Base-by-base conservation (phyloP, 2,329 filamentous ascomycete species). In the Pestalotiopsis fici region DNA sequence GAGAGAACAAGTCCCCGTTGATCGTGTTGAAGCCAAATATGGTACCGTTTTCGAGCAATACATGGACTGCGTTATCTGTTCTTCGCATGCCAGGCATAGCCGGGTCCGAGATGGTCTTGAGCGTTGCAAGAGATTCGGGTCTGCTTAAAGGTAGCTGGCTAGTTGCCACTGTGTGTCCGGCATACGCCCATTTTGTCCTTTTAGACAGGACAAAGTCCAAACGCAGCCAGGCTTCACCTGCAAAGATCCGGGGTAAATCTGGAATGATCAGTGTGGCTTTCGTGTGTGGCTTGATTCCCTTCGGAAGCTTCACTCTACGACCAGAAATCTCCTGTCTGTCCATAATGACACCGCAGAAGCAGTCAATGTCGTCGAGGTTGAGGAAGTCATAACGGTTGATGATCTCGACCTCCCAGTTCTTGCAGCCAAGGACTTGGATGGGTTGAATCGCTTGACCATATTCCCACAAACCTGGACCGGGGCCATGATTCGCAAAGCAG, bases 361-460 rank as follows among this genome's bases (percentile, higher is more conserved):
- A 85, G 9, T 72, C 76, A 18, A 89, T 73, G 68, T 88, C 83
- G 66, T 87, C 84, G 3, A 89, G 78, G 0, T 76, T 79, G 37
- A 83, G 72, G 66, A 86, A 88, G 72, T 89, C 86, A 72, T 89
- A 87, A 12, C 84, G 80, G 66, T 88, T 89, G 68, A 83, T 72
- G 15, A 88, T 79, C 3, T 78, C 79, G 2, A 88, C 77, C 2
- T 76, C 73, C n/a, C 79, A 73, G 1, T 81, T 81, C 7, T 82
- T 73, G 4, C 86, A 72, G 0, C 81, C 79, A 12, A 86, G 75
- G 9, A 86, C 83, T 71, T 87, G 83, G 61, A 90, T 83, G 0
- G 88, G 89, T 70, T 88, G 85, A 66, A 89, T 87, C 7, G 83
- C 85, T 71, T 89, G 89, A 70, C 85, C 85, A 70, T 87, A 85